Base-by-base conservation (phyloP, 768 basidiomycete species). In the Leccinum subtestaceum region DNA sequence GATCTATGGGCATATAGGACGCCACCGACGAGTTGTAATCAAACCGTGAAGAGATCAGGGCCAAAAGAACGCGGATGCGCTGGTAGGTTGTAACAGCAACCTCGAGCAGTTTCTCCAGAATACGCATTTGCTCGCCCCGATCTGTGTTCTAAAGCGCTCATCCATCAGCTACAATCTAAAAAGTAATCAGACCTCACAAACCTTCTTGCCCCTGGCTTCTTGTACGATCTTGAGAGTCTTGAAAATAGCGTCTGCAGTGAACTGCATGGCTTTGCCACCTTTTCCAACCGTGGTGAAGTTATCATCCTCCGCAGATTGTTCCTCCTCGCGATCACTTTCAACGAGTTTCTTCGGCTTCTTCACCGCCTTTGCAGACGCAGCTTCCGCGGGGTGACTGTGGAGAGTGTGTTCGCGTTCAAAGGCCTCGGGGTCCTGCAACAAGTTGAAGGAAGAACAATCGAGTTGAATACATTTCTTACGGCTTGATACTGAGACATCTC, bases 131-230 rank as follows among this genome's bases (percentile, higher is more conserved):
- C 74, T 98, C 96, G 10, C 83, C 83, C 50, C 97, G 88, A 74
- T 99, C 95, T 38, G 97, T 98, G 77, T 97, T 97, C 95, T 98
- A 61, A 1, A 65, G 13, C 3, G 5, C 49, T 36, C 51, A 40
- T 46, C 52, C 49, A 40, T 46, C 52, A 56, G 54, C n/a, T 3
- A 62, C 78, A 53, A 36, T 3, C 13, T 5, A 15, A 53, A 19
- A 2, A 4, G 21, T 25, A 21, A 27, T 11, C n/a, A 17, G 25
- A 32, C 5, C 13, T n/a, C 25, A 61, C 80, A 40, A 32, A 95
- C 95, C 86, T 98, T 98, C 76, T 94, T 93, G 12, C 97, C 97
- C 58, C 97, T 86, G 50, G 93, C 93, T 65, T 98, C 97, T 71
- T 96, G 88, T 21, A 98, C 86, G 27, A 88, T 81, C 69, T 94